Base-by-base conservation (phyloP, 2,329 filamentous ascomycete species). In the Colletotrichum lentis region DNA sequence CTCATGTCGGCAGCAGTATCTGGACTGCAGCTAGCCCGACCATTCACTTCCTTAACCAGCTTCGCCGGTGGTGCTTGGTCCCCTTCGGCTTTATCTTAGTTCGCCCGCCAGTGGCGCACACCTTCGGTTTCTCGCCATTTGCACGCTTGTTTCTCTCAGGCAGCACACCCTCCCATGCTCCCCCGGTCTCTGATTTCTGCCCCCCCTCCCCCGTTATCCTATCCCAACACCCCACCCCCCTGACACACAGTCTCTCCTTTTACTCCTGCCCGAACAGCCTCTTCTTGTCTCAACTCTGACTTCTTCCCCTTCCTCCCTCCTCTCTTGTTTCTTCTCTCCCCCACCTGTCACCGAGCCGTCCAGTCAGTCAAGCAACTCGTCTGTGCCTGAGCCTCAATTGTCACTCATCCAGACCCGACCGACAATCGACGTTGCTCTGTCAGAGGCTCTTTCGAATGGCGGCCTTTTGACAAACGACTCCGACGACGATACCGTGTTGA, bases 291-390 rank as follows among this genome's bases (percentile, higher is more conserved):
- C 57, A 62, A 60, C 62, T 65, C 57, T 53, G 31, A 60, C 41
- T 52, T 64, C 59, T 67, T 56, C 44, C 27, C 41, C 50, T 64
- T 54, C 62, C 47, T 62, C 53, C 24, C 60, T 58, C 58, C 22
- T 67, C 54, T 68, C 57, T 69, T 63, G 62, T 61, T 70, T 63
- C 58, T 72, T 50, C 47, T 67, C 52, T 68, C 56, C 62, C 65
- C 63, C 67, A 62, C 67, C 63, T 69, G 67, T 69, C 63, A 67
- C 31, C 46, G 63, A 69, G 44, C 39, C 67, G 67, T 62, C 50
- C n/a, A 52, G 57, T 59, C 65, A 47, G 55, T 68, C 65, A 68
- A 68, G 49, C 54, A 64, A 55, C 18, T n/a, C 31, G 67, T 69
- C 63, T 62, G 67, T 57, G 67, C 63, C 50, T 53, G 63, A 67